phyloP scores from a whole-genome alignment of 257 asterid genomes.

The Coffea canephora region DNA sequence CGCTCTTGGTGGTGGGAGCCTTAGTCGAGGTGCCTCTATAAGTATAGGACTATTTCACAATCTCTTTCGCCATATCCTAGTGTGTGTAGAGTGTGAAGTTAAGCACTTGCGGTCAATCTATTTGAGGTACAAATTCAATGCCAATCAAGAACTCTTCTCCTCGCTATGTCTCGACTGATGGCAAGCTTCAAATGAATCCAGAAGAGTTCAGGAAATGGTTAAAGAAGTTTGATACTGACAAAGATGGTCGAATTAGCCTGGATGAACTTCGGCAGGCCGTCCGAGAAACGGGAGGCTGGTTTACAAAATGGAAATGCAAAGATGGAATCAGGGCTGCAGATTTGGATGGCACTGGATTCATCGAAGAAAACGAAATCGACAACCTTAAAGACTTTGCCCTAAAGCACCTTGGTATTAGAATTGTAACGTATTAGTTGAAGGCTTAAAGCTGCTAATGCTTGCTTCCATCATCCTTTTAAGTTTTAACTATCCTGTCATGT shows the following conservation, averaged over 20 bases:
- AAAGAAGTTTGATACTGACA: constrained; percentile 28
- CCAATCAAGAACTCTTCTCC: constrained; percentile 8
- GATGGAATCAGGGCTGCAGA: constrained; percentile 33
- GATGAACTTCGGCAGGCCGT: constrained; percentile 38
- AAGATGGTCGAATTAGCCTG: constrained; percentile 32
- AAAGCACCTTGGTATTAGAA: constrained; percentile 27
- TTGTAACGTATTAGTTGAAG: constrained; percentile 11
- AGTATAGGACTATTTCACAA: background rate
- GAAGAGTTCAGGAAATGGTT: constrained; percentile 53
- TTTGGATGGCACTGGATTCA: constrained; percentile 29
- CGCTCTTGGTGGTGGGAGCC: background rate
- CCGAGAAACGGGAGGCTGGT: constrained; percentile 32
- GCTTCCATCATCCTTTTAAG: background rate
- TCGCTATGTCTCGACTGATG: constrained; percentile 9
- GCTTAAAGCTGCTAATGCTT: background rate
- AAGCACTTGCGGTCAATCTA: background rate
- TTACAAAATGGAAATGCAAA: constrained; percentile 24
- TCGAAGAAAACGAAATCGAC: constrained; percentile 34
- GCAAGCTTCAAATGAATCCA: constrained; percentile 25
- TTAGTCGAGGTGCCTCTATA: constrained; percentile 1
- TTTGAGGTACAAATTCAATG: constrained; percentile 1
- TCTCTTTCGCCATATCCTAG: background rate
- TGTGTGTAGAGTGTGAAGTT: background rate
- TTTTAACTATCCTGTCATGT: background rate
- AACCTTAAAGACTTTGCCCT: constrained; percentile 37